phyloP scores from a whole-genome alignment of 75 land plant genomes.

The Ceratopteris richardii region DNA sequence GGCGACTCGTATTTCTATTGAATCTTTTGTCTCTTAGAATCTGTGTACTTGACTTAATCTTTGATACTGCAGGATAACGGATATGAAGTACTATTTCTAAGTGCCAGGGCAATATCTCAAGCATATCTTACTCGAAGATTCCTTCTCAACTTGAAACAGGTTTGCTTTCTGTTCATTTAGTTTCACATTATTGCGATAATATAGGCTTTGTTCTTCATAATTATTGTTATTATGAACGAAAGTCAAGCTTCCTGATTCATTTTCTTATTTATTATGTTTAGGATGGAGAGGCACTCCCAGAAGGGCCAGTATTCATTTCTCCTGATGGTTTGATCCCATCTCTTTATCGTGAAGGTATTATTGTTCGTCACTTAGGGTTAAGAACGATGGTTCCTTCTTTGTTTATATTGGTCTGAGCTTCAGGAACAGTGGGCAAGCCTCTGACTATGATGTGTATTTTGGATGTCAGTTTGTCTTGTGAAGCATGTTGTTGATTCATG shows the following conservation, averaged over 20 bases:
- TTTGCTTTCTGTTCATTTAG: slow-evolving; percentile 4
- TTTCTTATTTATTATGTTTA: no score
- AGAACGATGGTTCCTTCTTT: background rate
- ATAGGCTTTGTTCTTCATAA: no score
- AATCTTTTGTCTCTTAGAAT: no score
- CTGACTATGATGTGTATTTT: no score
- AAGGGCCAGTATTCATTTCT: slow-evolving; percentile 46
- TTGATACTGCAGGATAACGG: slow-evolving; percentile 80
- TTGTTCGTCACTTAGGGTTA: background rate
- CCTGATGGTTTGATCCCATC: slow-evolving; percentile 51
- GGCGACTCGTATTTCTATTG: no score
- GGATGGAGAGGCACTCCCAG: slow-evolving; percentile 45
- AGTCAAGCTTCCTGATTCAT: background rate
- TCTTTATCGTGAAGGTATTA: slow-evolving; percentile 43
- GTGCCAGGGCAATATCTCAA: slow-evolving; percentile 94
- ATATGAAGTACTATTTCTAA: slow-evolving; percentile 83
- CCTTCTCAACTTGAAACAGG: slow-evolving; percentile 87
- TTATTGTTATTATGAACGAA: background rate
- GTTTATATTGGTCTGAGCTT: background rate
- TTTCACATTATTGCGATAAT: background rate
- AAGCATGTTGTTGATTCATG: no score
- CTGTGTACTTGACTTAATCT: no score
- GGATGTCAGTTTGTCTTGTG: no score
- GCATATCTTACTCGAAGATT: slow-evolving; percentile 87
- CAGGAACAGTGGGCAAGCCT: background rate